phyloP scores from a whole-genome alignment of 495 filamentous ascomycete genomes.

The Trichocladium antarcticum region DNA sequence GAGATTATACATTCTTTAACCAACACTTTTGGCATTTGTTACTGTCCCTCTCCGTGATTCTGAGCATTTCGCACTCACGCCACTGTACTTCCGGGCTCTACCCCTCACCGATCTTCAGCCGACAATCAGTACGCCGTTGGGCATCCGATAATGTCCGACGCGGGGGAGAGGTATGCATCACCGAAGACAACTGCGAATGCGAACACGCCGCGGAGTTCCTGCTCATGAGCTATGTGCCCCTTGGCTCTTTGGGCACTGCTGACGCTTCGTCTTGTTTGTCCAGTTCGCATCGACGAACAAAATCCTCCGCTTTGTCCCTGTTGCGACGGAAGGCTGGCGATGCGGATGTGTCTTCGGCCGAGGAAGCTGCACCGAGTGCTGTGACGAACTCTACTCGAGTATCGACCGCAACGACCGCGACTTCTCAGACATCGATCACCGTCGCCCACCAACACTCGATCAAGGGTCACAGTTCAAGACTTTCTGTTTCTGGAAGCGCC shows the following conservation, averaged over 20 bases:
- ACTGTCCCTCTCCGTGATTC: neutral
- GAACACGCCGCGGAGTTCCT: neutral
- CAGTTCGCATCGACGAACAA: conserved; percentile 43
- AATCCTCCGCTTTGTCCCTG: conserved; percentile 40
- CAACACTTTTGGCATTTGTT: too few relatives aligned
- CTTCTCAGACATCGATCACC: conserved; percentile 28
- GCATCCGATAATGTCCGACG: conserved; percentile 30
- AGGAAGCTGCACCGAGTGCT: conserved; percentile 20
- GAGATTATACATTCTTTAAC: too few relatives aligned
- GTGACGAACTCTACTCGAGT: conserved; percentile 23
- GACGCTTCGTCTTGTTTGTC: neutral
- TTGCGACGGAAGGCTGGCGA: conserved; percentile 37
- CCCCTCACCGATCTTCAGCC: neutral
- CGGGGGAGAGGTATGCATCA: conserved; percentile 32
- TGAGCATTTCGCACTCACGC: neutral
- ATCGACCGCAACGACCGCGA: conserved; percentile 25
- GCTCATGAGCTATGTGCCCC: neutral
- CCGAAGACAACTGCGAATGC: neutral
- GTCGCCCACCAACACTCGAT: conserved; percentile 22
- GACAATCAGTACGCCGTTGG: neutral
- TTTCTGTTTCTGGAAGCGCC: conserved; percentile 29
- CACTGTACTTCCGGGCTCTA: too few relatives aligned
- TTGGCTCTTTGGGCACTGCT: neutral
- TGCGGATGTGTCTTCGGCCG: conserved; percentile 36
- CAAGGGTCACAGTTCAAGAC: conserved; percentile 32